phyloP scores from a whole-genome alignment of 371 early-diverging fungal genomes.

The Coemansia sp. region DNA sequence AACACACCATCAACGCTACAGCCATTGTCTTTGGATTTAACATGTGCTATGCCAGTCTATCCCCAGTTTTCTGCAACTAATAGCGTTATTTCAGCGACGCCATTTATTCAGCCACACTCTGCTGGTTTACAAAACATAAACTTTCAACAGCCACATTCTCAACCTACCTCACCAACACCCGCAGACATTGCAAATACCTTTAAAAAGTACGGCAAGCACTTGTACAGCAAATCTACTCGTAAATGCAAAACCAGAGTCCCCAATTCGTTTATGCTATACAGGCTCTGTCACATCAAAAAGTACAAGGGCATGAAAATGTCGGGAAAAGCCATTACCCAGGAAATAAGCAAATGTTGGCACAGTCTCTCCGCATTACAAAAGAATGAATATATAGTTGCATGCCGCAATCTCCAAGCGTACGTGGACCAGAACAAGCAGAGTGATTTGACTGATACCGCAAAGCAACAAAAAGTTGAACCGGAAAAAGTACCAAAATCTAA shows the following conservation, averaged over 20 bases:
- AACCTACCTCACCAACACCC: background rate
- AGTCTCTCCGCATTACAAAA: background rate
- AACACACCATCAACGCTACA: no score
- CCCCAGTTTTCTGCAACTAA: no score
- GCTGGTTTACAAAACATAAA: no score
- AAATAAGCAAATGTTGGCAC: background rate
- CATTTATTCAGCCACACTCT: no score
- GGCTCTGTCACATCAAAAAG: background rate
- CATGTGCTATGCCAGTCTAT: no score
- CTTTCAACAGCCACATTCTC: no score
- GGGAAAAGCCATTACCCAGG: background rate
- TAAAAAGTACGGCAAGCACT: background rate
- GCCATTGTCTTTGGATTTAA: no score
- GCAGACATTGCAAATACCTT: background rate
- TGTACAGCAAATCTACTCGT: background rate
- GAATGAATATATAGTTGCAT: background rate
- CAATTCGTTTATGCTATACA: constrained; percentile 3
- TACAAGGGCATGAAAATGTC: constrained; percentile 2
- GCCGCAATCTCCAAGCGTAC: background rate
- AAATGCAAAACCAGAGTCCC: background rate
- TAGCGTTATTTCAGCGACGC: no score
- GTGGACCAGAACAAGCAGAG: background rate
- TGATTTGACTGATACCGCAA: background rate
- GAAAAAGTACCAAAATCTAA: background rate
- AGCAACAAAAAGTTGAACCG: background rate